Evolutionary conservation across 108 stramenopile species (phyloP).

Genomic region (Asterionellopsis glacialis): DNA sequence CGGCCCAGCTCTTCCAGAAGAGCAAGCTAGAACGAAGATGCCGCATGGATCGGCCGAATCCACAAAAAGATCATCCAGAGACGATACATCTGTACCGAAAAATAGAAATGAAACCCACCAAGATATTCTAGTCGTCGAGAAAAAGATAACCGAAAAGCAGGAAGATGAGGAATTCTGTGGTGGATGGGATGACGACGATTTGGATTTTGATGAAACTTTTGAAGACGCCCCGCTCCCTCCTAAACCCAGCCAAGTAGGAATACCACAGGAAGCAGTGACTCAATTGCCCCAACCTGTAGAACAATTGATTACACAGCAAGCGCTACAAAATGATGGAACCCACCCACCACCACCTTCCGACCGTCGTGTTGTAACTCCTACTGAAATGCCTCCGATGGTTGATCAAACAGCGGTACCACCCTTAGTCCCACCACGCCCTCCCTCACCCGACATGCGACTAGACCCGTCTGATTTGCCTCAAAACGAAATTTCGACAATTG

Average conservation of each 20-base stretch:
- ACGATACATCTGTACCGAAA: constrained; percentile 6
- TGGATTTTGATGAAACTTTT: neutral
- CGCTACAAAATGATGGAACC: too few relatives aligned
- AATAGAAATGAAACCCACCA: constrained; percentile 8
- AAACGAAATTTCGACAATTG: constrained; percentile 1
- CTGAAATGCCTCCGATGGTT: neutral
- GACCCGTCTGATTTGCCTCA: neutral
- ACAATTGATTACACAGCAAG: too few relatives aligned
- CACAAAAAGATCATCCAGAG: too few relatives aligned
- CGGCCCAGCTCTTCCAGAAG: too few relatives aligned
- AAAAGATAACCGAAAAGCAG: too few relatives aligned
- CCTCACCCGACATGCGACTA: neutral
- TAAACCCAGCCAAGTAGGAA: neutral
- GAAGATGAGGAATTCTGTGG: neutral
- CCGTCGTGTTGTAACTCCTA: neutral
- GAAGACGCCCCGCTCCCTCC: neutral
- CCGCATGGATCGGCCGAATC: too few relatives aligned
- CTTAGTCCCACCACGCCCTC: neutral
- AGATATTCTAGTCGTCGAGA: too few relatives aligned
- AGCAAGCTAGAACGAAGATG: too few relatives aligned
- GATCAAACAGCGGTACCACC: constrained; percentile 1
- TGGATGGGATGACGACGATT: constrained; percentile 10
- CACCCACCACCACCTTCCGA: neutral
- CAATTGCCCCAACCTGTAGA: neutral
- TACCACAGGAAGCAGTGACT: neutral